Conservation (phyloP, 805 yeast species). For the Jamesozyma piceae region DNA sequence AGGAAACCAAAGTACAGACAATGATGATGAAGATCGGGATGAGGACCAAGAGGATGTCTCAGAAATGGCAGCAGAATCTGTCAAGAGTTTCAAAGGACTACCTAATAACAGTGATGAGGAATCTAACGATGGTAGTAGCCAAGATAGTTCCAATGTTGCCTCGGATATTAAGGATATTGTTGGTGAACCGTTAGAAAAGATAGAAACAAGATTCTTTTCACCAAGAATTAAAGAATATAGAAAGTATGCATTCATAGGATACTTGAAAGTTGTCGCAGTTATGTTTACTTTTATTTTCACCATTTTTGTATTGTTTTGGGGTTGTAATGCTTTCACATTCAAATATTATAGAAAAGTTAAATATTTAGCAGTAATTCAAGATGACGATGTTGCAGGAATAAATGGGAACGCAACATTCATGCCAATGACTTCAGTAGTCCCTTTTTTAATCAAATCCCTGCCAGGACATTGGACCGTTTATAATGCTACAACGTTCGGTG, state of each 20-base stretch:
- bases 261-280: constrained; percentile 7
- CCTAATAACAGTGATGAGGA: no score
- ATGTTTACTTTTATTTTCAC: constrained; percentile 17
- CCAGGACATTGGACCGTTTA: constrained; percentile 26
- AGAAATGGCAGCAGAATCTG: no score
- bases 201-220: constrained; percentile 13
- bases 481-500: constrained; percentile 18
- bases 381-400: constrained; percentile 9
- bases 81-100: no score
- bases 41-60: no score
- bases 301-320: constrained; percentile 30
- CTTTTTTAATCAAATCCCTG: constrained; percentile 7
- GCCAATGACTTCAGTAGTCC: constrained; percentile 6
- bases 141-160: no score
- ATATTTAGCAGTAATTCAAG: constrained; percentile 30
- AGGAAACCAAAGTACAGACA: no score
- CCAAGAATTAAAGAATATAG: constrained; percentile 7
- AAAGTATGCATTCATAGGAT: constrained; percentile 4
- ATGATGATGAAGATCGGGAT: no score
- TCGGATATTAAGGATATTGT: background rate
- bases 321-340: constrained; percentile 28
- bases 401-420: constrained; percentile 5
- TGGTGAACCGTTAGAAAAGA: background rate
- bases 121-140: no score
- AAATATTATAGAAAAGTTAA: constrained; percentile 18